A percentile compares a stretch with the other conserved stretches of the same genome.
Conservation (phyloP, 1,284 basidiomycete genomes). For the Mycosarcoma maydis region DNA sequence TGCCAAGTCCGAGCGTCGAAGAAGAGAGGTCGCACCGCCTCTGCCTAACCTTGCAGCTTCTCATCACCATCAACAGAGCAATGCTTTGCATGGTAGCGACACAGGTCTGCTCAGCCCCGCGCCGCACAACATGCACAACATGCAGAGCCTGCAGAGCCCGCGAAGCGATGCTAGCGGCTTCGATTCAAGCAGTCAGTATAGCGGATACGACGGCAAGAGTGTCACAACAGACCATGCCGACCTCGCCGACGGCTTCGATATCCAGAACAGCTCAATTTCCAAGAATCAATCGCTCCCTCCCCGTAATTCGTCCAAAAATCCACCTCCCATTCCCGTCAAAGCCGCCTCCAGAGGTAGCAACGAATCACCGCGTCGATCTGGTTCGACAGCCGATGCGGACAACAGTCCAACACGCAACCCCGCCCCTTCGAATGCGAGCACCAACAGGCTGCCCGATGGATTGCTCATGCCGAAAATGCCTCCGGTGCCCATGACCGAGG, state of each 20-base stretch:
- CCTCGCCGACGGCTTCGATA: conserved; percentile 19
- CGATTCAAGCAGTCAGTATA: conserved; percentile 42
- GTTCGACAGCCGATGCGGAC: not conserved
- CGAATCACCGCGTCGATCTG: conserved; percentile 17
- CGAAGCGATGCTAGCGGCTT: conserved; percentile 33
- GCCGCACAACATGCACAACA: conserved; percentile 16
- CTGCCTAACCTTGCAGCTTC: conserved; percentile 23
- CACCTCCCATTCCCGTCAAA: conserved; percentile 30
- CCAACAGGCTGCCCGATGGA: conserved; percentile 38
- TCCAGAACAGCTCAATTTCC: conserved; percentile 1
- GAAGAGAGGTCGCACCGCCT: conserved; percentile 41
- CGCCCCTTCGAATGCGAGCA: not conserved
- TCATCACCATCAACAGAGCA: conserved; percentile 1
- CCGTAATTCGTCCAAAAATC: conserved; percentile 18
- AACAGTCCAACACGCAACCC: not conserved
- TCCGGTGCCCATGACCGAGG: conserved; percentile 34
- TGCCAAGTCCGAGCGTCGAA: conserved; percentile 20
- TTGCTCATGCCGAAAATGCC: conserved; percentile 54
- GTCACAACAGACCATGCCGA: not conserved
- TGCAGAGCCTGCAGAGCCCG: too few species aligned
- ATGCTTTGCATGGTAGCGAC: conserved; percentile 12
- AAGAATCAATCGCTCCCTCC: conserved; percentile 9
- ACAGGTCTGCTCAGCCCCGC: conserved; percentile 26
- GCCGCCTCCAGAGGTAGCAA: conserved; percentile 32
- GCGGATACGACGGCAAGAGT: conserved; percentile 18